A percentile compares a stretch with the other conserved stretches of the same genome.
These are phyloP conservation scores for Penicillium vulpinum DNA, from an alignment of 2,329 filamentous ascomycete genomes.

Conservation along the genomic window DNA sequence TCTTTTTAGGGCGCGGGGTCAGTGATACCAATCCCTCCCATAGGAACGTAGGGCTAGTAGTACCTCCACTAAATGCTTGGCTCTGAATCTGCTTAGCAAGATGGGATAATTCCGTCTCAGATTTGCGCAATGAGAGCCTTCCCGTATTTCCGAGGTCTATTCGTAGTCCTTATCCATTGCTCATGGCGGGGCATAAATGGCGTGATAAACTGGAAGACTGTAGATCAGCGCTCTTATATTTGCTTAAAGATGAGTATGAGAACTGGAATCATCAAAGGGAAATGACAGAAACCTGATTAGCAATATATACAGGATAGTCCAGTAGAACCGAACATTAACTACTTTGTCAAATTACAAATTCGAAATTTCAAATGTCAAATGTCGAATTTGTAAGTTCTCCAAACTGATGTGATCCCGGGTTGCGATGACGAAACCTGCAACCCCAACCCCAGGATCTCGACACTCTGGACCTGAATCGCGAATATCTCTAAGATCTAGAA, in stretches of 20 bases:
- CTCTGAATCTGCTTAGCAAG: not conserved
- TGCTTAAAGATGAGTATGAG: not conserved
- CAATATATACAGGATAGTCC: not conserved
- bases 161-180: conserved; percentile 24
- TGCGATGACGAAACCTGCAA: conserved; percentile 22
- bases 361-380: not conserved
- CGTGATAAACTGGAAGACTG: conserved; percentile 26
- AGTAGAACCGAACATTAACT: not conserved
- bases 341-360: not conserved
- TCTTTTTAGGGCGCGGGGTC: conserved; percentile 16
- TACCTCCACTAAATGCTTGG: conserved; percentile 14
- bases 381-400: not conserved
- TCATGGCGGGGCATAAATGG: conserved; percentile 35
- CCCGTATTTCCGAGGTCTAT: conserved; percentile 7
- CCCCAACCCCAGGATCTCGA: conserved; percentile 3
- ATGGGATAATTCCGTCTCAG: conserved; percentile 9
- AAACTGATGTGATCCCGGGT: conserved; percentile 25
- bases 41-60: conserved; percentile 17
- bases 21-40: conserved; percentile 17
- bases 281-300: not conserved
- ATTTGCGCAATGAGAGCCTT: conserved; percentile 12
- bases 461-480: not conserved
- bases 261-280: not conserved
- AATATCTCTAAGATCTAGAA: not conserved
- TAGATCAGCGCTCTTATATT: conserved; percentile 3